Evolutionary conservation across 176 grass and related monocot genomes (phyloP).

Genomic region (Hordeum marinum): DNA sequence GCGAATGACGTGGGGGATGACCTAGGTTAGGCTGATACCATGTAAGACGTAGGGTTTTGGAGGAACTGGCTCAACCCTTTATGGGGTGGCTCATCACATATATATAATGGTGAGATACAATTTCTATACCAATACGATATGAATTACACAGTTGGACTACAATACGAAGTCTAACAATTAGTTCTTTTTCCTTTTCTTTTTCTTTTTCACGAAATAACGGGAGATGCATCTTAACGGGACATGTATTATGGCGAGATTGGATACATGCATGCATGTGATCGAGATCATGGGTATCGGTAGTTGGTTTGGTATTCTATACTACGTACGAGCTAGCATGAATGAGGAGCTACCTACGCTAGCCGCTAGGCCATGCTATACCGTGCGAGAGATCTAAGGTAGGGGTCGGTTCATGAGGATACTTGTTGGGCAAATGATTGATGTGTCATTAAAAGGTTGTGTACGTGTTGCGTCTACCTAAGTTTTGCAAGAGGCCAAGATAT

Average conservation of each 20-base stretch:
- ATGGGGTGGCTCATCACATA: too few species aligned
- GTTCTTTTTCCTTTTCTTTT: too few species aligned
- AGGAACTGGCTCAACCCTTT: too few species aligned
- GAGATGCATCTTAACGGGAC: neutral
- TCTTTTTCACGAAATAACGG: too few species aligned
- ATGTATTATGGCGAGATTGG: neutral
- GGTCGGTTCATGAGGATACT: neutral
- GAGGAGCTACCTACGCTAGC: neutral
- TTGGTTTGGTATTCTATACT: neutral
- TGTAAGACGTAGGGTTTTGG: too few species aligned
- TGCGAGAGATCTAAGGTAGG: conserved; percentile 7
- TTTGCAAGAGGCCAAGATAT: neutral
- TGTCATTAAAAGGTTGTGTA: neutral
- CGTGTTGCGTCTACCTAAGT: neutral
- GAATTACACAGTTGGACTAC: too few species aligned
- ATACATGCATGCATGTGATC: neutral
- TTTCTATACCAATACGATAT: too few species aligned
- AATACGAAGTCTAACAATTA: too few species aligned
- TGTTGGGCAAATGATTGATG: conserved; percentile 15
- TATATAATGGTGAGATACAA: too few species aligned
- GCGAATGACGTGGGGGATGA: too few species aligned
- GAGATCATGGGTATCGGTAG: neutral
- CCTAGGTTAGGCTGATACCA: too few species aligned
- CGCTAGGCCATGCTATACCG: neutral
- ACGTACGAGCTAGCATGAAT: neutral